Conservation (phyloP, 768 basidiomycete genomes). For the Hypsizygus marmoreus region DNA sequence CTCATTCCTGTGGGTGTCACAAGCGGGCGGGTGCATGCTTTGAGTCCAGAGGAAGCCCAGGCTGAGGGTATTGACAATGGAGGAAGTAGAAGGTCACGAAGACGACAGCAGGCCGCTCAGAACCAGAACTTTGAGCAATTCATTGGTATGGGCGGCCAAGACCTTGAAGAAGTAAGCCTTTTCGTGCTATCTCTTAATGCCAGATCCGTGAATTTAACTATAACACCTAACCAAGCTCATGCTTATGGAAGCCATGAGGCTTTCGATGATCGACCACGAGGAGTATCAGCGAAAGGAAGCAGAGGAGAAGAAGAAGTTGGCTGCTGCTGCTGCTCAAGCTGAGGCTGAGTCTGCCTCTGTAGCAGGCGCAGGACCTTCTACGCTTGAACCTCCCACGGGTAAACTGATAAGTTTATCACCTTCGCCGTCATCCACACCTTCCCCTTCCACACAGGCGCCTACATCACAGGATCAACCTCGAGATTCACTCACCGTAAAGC, state of each 20-base stretch:
- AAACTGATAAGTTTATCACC: slow-evolving; percentile 21
- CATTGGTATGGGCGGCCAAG: slow-evolving; percentile 80
- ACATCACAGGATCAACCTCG: slow-evolving; percentile 21
- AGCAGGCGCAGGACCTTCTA: slow-evolving; percentile 35
- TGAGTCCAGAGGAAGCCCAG: slow-evolving; percentile 62
- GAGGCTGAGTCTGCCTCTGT: slow-evolving; percentile 20
- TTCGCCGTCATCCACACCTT: slow-evolving; percentile 28
- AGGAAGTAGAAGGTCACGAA: slow-evolving; percentile 57
- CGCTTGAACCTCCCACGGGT: slow-evolving; percentile 27
- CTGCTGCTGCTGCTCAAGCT: slow-evolving; percentile 33
- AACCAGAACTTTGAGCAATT: slow-evolving; percentile 67
- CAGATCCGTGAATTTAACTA: slow-evolving; percentile 5
- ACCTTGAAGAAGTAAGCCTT: slow-evolving; percentile 82
- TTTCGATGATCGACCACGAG: slow-evolving; percentile 93
- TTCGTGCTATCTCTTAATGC: slow-evolving; percentile 10
- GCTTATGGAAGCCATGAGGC: slow-evolving; percentile 99
- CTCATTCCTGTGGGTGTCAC: slow-evolving; percentile 97
- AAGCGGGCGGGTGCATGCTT: slow-evolving; percentile 76
- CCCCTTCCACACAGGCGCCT: slow-evolving; percentile 26
- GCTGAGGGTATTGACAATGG: slow-evolving; percentile 30
- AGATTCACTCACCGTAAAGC: slow-evolving; percentile 22
- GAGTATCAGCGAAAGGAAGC: slow-evolving; percentile 82
- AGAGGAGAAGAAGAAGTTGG: slow-evolving; percentile 63
- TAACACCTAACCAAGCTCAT: slow-evolving; percentile 62
- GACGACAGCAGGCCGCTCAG: slow-evolving; percentile 50